Base-by-base conservation (phyloP, 306 rosid genomes). In the Sicyos edulis region DNA sequence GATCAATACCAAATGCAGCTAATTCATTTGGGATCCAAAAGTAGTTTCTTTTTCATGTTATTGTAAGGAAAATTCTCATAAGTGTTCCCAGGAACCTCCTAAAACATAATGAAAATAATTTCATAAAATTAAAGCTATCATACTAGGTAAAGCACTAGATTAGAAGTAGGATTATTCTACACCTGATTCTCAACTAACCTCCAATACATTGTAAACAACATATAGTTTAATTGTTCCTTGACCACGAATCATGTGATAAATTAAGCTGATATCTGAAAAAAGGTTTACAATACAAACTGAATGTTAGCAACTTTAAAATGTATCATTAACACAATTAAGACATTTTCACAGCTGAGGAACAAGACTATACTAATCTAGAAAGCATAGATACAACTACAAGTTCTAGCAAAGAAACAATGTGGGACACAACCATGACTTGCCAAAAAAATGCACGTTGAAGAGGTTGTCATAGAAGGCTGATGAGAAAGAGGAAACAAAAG, bases 241-340 rank as follows among this genome's bases (percentile, higher is more conserved):
- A 83, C 99, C 97, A 42, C 97, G 97, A 74, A 93, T 93, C 95
- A 93, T 93, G 87, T 93, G 99, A 87, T 93, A 93, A 80, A 93
- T 93, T 83, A 93, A 89, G 83, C 97, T 93, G 87, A 93, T 93
- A 80, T 93, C 97, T 93, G 85, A n/a, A 70, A 70, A 67, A 68
- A 14, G 44, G 13, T 47, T 69, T 77, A 78, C 26, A 73, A 44
- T 72, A 62, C 21, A 37, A 29, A 64, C 63, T 26, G 71, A 44
- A 57, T 44, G 54, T 74, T 61, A 45, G 71, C 51, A 4, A 57
- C 21, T 22, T 7, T 20, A 69, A 69, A 73, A 75, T n/a, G 32
- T 78, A 69, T 63, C 13, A 19, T 2, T n/a, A 19, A 54, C 45
- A 63, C 26, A 63, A 40, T 17, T 63, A 32, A 32, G 51, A 64